These are phyloP conservation scores for Termitomyces sp. DNA, from an alignment of 768 basidiomycete species.

Conservation along the genomic window DNA sequence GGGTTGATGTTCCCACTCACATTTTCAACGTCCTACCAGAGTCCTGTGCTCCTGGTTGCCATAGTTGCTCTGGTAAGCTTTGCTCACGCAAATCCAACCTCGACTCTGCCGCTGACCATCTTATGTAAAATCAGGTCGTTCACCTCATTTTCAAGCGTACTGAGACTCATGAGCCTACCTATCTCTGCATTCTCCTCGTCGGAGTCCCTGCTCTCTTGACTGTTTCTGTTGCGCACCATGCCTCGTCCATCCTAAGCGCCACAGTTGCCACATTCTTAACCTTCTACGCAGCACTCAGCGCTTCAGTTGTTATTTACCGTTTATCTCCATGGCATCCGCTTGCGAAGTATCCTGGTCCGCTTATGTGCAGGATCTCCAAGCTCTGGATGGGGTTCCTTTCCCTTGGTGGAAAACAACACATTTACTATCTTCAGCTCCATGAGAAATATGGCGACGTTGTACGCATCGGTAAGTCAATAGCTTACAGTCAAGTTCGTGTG, in stretches of 20 bases:
- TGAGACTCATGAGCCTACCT: slow-evolving; percentile 25
- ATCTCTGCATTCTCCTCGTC: slow-evolving; percentile 22
- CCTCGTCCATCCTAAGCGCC: slow-evolving; percentile 10
- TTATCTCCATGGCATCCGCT: slow-evolving; percentile 52
- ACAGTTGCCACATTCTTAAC: slow-evolving; percentile 15
- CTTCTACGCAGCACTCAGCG: slow-evolving; percentile 25
- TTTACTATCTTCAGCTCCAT: slow-evolving; percentile 43
- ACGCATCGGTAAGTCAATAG: slow-evolving; percentile 46
- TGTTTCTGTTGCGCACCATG: slow-evolving; percentile 16
- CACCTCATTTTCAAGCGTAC: slow-evolving; percentile 30
- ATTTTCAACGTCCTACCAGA: neutral
- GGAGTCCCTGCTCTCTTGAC: slow-evolving; percentile 22
- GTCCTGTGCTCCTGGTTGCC: neutral
- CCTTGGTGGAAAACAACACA: slow-evolving; percentile 40
- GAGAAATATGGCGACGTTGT: slow-evolving; percentile 53
- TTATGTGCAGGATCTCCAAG: slow-evolving; percentile 36
- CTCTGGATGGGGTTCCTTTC: slow-evolving; percentile 32
- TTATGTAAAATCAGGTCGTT: slow-evolving; percentile 15
- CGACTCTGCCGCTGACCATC: too few relatives aligned
- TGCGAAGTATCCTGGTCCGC: slow-evolving; percentile 45
- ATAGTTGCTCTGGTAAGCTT: neutral
- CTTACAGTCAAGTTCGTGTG: too few relatives aligned
- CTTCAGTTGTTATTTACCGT: slow-evolving; percentile 38
- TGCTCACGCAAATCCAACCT: neutral
- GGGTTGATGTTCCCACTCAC: too few relatives aligned